A percentile compares a stretch with the other conserved stretches of the same genome.
Evolutionary conservation across 345 rosid genomes (phyloP).

Genomic region (Reutealis trisperma): DNA sequence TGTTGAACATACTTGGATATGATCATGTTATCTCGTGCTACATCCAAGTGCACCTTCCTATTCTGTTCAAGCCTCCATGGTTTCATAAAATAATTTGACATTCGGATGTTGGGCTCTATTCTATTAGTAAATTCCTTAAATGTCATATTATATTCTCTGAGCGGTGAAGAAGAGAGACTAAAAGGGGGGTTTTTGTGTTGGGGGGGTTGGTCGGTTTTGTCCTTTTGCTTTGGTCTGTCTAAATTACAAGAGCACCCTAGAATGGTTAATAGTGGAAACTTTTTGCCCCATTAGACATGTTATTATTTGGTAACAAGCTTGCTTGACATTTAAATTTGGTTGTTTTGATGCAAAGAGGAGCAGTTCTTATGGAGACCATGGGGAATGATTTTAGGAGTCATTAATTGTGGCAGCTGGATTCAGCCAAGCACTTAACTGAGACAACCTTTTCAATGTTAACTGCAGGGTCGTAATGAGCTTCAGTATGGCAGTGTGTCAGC

Average conservation of each 20-base stretch:
- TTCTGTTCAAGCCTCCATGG: background rate
- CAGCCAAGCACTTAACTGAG: conserved; percentile 5
- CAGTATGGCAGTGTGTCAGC: conserved; percentile 81
- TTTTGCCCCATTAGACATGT: background rate
- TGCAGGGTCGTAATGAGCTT: conserved; percentile 56
- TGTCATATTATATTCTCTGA: background rate
- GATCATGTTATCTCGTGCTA: background rate
- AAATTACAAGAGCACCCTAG: background rate
- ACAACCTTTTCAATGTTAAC: conserved; percentile 9
- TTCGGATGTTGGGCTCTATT: background rate
- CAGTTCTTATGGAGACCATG: background rate
- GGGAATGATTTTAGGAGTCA: background rate
- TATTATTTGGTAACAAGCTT: background rate
- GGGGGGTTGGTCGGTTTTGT: background rate
- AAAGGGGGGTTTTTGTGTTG: too few species aligned
- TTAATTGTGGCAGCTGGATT: background rate
- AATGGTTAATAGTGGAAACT: background rate
- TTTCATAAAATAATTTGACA: background rate
- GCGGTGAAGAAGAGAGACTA: background rate
- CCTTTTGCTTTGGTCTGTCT: background rate
- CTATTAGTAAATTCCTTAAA: background rate
- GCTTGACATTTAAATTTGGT: background rate
- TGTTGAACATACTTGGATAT: background rate
- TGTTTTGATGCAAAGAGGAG: background rate
- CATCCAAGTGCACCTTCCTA: background rate